Evolutionary conservation across 2,329 filamentous ascomycete species (phyloP).

Genomic region (Phialocephala sp.): DNA sequence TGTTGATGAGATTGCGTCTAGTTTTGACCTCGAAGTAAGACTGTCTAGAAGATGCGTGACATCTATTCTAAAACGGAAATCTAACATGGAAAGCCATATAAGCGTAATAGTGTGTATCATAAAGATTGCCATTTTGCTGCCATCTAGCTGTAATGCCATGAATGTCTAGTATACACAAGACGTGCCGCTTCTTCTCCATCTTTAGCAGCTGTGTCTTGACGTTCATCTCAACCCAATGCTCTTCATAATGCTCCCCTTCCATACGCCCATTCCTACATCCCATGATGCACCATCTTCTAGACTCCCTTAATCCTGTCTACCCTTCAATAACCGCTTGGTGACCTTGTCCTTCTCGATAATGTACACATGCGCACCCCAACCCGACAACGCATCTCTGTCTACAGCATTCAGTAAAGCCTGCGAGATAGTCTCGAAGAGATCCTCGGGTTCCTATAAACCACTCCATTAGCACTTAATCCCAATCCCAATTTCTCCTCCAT

Average conservation of each 20-base stretch:
- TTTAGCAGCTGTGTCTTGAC: conserved; percentile 19
- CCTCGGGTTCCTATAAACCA: conserved; percentile 75
- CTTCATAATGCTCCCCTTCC: not conserved
- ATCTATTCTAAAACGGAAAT: no score
- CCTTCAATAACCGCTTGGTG: conserved; percentile 97
- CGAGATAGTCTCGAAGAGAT: conserved; percentile 97
- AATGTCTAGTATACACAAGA: conserved; percentile 40
- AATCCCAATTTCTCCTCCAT: not conserved
- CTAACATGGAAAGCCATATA: no score
- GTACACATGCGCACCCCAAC: conserved; percentile 98
- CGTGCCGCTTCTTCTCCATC: conserved; percentile 14
- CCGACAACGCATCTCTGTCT: conserved; percentile 93
- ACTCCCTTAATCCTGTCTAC: conserved; percentile 82
- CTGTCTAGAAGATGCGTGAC: not conserved
- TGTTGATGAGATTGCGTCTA: not conserved
- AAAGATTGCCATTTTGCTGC: conserved; percentile 31
- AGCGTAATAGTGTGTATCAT: conserved; percentile 12
- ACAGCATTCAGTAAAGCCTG: conserved; percentile 95
- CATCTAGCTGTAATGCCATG: conserved; percentile 30
- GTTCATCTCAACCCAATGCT: conserved; percentile 2
- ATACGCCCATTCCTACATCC: conserved; percentile 2
- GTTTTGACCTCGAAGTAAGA: not conserved
- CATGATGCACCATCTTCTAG: conserved; percentile 23
- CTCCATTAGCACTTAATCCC: conserved; percentile 7
- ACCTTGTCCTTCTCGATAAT: conserved; percentile 99